Base-by-base conservation (phyloP, 768 basidiomycete species). In the Mycena vulgaris region DNA sequence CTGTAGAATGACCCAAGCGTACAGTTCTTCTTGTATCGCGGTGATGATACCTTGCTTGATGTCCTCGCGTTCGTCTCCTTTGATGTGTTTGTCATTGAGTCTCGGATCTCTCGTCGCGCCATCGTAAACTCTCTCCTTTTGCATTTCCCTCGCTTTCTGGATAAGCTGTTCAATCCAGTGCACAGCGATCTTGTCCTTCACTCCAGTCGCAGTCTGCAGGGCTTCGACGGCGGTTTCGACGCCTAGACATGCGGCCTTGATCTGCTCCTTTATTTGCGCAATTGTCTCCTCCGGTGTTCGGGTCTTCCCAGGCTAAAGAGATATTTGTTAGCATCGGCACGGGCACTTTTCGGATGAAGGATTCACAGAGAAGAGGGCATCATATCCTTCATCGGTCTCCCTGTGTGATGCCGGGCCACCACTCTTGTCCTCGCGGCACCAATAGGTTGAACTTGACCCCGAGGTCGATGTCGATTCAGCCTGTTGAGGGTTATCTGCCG, bases 401-500 rank as follows among this genome's bases (percentile, higher is more conserved):
- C 66, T 71, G 14, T 71, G 42, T 25, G 35, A 55, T 5, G 73
- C 69, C 0, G 65, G 16, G 75, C 80, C 68, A 0, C 80, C 81
- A 6, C 69, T 60, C 1, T 35, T 25, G 60, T 79, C 79, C 5
- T 28, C 33, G 0, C 76, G 74, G 56, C 80, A 82, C 51, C 73
- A 72, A 21, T 61, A 37, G 23, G 31, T 55, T 8, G 53, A 7
- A 37, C 53, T 35, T 25, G 53, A 55, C 2, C 53, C 33, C 2
- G 53, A 13, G 8, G 53, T 55, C 14, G 33, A 55, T 9, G 53
- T 16, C 3, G 31, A 23, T 37, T 55, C 53, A 1, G 53, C 30
- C 59, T 81, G 80, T 68, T 79, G 77, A 0, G 80, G 80, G 65
- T 82, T 82, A 63, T 82, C 80, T 0, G 75, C 80, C 0, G 80